Evolutionary conservation across 495 filamentous ascomycete genomes (phyloP), one percentile per base, ranked within the genome.

Genomic region (Pseudoneurospora amorphoporcata): DNA sequence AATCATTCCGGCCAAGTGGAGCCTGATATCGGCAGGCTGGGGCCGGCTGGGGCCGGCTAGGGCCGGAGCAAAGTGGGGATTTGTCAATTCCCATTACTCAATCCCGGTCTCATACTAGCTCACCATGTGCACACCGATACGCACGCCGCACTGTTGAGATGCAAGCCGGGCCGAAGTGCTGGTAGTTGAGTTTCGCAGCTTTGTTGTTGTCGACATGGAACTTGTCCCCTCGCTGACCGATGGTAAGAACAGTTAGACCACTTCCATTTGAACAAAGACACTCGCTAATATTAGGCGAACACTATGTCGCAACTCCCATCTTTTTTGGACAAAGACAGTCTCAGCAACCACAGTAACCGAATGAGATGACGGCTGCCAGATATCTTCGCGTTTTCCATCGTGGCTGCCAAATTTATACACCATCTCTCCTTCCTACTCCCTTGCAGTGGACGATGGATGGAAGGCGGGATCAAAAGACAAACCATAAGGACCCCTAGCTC

Each of bases 21-120:
- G 6, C 23, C 10, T 35, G 10, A 65, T 16, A 65, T 65, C 38
- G 53, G 53, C 12, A 65, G 32, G 53, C 14, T 65, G 23, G 29
- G 73, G 76, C 78, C 77, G 78, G 76, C 42, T 80, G 78, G 76
- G 78, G 78, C 79, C 79, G 79, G 75, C 65, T 81, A 79, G 39
- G 78, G 79, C 78, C 79, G 79, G 78, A 76, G 71, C 76, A 75
- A 32, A 74, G 76, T 74, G 79, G 79, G 45, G 70, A 70, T 40
- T 1, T 39, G 19, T 38, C n/a, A 41, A 69, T 75, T 72, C 76
- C 38, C 29, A 75, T 79, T 79, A 80, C 77, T 38, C 73, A 76
- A 75, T 68, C 32, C 16, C 71, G 38, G 53, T 35, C 12, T 65
- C 29, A 65, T 65, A n/a, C n/a, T n/a, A 14, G 29, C 17, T 32